A percentile compares a stretch with the other conserved stretches of the same genome.
Evolutionary conservation across 257 asterid genomes (phyloP).

Genomic region (Rauvolfia tetraphylla): DNA sequence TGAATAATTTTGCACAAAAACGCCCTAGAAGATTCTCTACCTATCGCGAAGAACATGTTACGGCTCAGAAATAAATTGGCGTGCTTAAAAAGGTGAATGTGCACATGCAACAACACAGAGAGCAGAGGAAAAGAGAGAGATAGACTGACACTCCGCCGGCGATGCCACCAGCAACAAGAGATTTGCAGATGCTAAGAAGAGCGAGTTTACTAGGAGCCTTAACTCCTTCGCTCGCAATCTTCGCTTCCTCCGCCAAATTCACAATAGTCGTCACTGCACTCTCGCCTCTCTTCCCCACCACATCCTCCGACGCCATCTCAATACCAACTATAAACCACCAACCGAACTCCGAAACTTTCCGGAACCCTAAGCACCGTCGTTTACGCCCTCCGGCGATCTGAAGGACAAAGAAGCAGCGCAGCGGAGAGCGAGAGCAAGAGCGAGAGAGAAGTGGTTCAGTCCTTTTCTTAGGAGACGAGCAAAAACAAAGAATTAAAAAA

Average conservation of each 20-base stretch:
- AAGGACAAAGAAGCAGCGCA: constrained; percentile 1
- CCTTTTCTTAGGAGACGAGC: not conserved
- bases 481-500: not conserved
- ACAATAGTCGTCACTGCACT: constrained; percentile 84
- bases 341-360: not conserved
- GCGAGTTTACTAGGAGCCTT: constrained; percentile 53
- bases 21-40: not conserved
- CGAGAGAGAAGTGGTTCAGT: not conserved
- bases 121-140: not conserved
- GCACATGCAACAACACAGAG: not conserved
- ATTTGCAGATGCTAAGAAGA: constrained; percentile 64
- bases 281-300: constrained; percentile 53
- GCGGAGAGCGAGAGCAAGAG: not conserved
- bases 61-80: not conserved
- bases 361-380: constrained; percentile 2
- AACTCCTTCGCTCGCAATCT: constrained; percentile 73
- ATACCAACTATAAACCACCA: not conserved
- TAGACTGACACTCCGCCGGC: constrained; percentile 89
- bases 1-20: too few species aligned
- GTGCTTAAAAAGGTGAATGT: not conserved
- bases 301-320: constrained; percentile 83
- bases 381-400: not conserved
- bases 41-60: not conserved
- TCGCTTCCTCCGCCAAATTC: constrained; percentile 80
- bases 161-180: constrained; percentile 89